Conservation (phyloP, 306 rosid genomes). For the Fragaria iinumae region DNA sequence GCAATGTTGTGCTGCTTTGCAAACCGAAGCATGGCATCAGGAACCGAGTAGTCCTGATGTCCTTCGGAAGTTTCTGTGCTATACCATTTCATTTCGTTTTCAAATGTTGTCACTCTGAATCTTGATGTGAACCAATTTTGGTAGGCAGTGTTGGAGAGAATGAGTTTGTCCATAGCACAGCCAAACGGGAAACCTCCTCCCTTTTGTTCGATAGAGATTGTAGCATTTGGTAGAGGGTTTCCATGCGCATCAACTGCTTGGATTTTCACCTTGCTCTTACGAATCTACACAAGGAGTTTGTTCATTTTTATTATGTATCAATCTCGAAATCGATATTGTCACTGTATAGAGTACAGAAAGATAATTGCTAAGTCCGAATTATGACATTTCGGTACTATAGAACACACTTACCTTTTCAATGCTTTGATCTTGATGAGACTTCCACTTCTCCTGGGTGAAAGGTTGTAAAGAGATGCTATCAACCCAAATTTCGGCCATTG, state of each 20-base stretch:
- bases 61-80: conserved; percentile 43
- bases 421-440: conserved; percentile 49
- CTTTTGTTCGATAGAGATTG: conserved; percentile 28
- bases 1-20: conserved; percentile 37
- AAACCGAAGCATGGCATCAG: conserved; percentile 56
- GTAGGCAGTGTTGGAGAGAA: conserved; percentile 48
- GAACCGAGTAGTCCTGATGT: conserved; percentile 32
- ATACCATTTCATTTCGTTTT: conserved; percentile 86
- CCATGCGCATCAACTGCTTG: conserved; percentile 49
- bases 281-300: conserved; percentile 30
- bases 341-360: not conserved
- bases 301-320: not conserved
- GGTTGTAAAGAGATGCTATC: conserved; percentile 72
- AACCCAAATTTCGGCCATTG: conserved; percentile 53
- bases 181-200: conserved; percentile 52
- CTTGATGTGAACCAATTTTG: conserved; percentile 67
- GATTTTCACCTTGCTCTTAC: conserved; percentile 49
- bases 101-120: conserved; percentile 62
- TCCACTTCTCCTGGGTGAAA: conserved; percentile 59
- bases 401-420: conserved; percentile 39
- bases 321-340: not conserved
- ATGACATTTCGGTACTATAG: not conserved
- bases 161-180: conserved; percentile 45
- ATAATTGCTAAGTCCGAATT: not conserved
- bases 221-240: conserved; percentile 47